Conservation (phyloP, 371 early-diverging fungal species). For the Mucor piriformis region DNA sequence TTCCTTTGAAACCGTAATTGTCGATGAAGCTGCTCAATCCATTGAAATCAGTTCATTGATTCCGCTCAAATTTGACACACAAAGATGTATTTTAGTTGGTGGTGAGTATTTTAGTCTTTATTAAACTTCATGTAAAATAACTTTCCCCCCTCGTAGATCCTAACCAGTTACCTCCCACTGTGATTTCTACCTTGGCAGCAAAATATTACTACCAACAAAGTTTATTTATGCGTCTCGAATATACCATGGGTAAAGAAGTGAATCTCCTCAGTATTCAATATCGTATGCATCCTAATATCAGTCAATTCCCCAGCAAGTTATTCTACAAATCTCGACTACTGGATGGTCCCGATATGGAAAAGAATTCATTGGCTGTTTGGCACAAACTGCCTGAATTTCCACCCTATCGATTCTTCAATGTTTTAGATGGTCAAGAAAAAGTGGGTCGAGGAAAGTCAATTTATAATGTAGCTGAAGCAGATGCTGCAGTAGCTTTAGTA, state of each 20-base stretch:
- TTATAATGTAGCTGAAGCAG: conserved; percentile 83
- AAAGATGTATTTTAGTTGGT: conserved; percentile 92
- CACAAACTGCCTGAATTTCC: conserved; percentile 65
- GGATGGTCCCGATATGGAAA: conserved; percentile 78
- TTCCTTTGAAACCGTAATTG: conserved; percentile 83
- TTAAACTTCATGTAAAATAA: not conserved
- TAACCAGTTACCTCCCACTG: conserved; percentile 95
- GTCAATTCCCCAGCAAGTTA: conserved; percentile 76
- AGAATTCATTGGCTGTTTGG: conserved; percentile 74
- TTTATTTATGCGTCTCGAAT: conserved; percentile 86
- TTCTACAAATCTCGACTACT: conserved; percentile 82
- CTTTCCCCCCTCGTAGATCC: conserved; percentile 67
- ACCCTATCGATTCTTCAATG: conserved; percentile 84
- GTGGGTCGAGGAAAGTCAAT: conserved; percentile 70
- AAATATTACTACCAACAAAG: conserved; percentile 85
- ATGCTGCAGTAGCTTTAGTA: conserved; percentile 75
- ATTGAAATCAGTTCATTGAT: conserved; percentile 91
- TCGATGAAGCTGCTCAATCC: conserved; percentile 98
- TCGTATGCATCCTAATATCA: conserved; percentile 96
- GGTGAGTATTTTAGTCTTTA: conserved; percentile 41
- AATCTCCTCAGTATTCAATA: conserved; percentile 90
- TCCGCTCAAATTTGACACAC: conserved; percentile 85
- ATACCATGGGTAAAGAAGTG: conserved; percentile 61
- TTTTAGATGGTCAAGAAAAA: conserved; percentile 73
- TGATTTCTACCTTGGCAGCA: conserved; percentile 76